phyloP scores from a whole-genome alignment of 1,284 basidiomycete species.

The Bothia castanella region DNA sequence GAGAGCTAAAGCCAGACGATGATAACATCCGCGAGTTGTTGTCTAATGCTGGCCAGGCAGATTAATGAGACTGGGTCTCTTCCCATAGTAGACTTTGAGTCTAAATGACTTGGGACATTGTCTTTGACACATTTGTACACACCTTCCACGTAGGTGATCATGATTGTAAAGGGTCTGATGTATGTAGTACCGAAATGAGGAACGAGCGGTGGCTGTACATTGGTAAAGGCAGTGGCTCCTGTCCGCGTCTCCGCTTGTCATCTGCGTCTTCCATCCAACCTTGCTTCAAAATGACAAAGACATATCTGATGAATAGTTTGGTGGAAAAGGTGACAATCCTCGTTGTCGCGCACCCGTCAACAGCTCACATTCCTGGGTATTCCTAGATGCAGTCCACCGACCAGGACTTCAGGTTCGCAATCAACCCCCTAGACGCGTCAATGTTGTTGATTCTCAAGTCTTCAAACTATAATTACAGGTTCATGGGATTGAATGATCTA shows the following conservation, averaged over 20 bases:
- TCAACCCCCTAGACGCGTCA: conserved; percentile 27
- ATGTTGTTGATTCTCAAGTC: conserved; percentile 15
- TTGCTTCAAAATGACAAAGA: conserved; percentile 65
- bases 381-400: conserved; percentile 76
- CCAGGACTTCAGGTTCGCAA: conserved; percentile 72
- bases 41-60: conserved; percentile 31
- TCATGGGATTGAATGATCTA: conserved; percentile 92
- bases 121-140: too few relatives aligned
- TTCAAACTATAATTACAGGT: conserved; percentile 46
- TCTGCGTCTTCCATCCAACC: neutral
- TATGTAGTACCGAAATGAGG: too few relatives aligned
- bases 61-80: neutral
- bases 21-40: conserved; percentile 40
- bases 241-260: conserved; percentile 9
- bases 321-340: conserved; percentile 61
- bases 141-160: too few relatives aligned
- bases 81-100: too few relatives aligned
- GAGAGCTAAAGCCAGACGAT: conserved; percentile 59
- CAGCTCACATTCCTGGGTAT: conserved; percentile 15
- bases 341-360: neutral
- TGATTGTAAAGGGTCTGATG: too few relatives aligned
- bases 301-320: conserved; percentile 74
- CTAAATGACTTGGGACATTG: too few relatives aligned
- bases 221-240: conserved; percentile 16
- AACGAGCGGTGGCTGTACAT: conserved; percentile 21